Base-by-base conservation (phyloP, 148 eudicot genomes). In the Camellia lanceoleosa region DNA sequence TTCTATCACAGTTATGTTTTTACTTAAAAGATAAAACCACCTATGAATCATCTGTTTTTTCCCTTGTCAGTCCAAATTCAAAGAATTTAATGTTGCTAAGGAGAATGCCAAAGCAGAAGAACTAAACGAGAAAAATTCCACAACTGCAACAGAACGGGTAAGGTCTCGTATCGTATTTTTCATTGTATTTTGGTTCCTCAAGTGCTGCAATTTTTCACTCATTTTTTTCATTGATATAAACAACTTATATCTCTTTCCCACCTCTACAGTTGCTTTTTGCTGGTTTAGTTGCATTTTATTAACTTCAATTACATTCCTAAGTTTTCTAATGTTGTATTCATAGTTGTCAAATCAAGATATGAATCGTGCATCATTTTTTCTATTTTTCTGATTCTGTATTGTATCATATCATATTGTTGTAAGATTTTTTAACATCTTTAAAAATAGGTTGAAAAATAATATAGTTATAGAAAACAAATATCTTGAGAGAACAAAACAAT, bases 121-220 rank as follows among this genome's bases (percentile, higher is more conserved):
- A 72, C 19, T 3, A 43, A 56, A 14, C 38, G 78, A n/a, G 55
- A 52, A 69, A 62, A 13, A 60, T 12, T 55, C 20, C 60, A 76
- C 71, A 63, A 76, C n/a, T 75, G 46, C 72, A 7, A 51, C 73
- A 20, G 19, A 77, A 58, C 44, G 10, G 81, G 84, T 71, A 77
- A 30, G 7, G 10, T 30, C 30, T 16, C 23, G 0, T 19, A 15
- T 74, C 65, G 9, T 14, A 4, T 51, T 9, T 30, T 71, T 18
- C 13, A 20, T 13, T 11, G 3, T 47, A 71, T 13, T 71, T 49
- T 51, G 56, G 59, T 19, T 19, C 51, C 3, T 49, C 7, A 0
- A 20, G 23, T 70, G 30, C 73, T 46, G 11, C 30, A 18, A 44
- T 70, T 16, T 70, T 68, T 43, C 2, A 44, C 38, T 65, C 69